Base-by-base conservation (phyloP, 2,329 filamentous ascomycete genomes). In the Cladosporium sp. region DNA sequence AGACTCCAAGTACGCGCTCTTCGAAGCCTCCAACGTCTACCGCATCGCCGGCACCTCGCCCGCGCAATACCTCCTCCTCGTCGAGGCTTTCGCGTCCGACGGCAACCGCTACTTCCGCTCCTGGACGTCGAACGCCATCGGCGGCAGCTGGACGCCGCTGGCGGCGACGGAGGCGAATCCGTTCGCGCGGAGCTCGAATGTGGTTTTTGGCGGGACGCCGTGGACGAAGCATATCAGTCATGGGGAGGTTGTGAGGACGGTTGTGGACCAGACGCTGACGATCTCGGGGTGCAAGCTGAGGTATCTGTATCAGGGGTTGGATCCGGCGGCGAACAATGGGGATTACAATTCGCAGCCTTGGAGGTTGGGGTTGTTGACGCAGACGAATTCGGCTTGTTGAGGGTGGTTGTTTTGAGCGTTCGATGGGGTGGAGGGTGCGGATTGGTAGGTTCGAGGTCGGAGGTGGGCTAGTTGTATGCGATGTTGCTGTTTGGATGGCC, bases 241-340 rank as follows among this genome's bases (percentile, higher is more conserved):
- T 51, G 64, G 65, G 13, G 66, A 68, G 58, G 45, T 67, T 28
- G 56, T 73, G 2, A 56, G 71, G 9, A 64, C 56, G 0, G 48
- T 64, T 4, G 62, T 65, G n/a, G 70, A 73, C 54, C 69, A 73
- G 63, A 70, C 58, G 7, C 31, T 73, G 50, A 65, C 57, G 8
- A 66, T 73, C 43, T 60, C 59, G 13, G 60, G 66, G n/a, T 68
- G 65, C 45, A 59, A 63, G 13, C 53, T 70, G 60, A 54, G 59
- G 43, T 73, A 65, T 49, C 37, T 73, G 52, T 73, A 73, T 48
- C 72, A 74, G 58, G 71, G 71, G 1, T 45, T 72, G 19, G 60
- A 65, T 52, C 68, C 70, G 18, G 56, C 35, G 9, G 63, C 63
- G 2, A 60, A 18, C 5, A 14, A 4, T 7, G 64, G 57, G 2